Percentiles rank a stretch among this genome's conserved stretches.
phyloP scores from a whole-genome alignment of 495 filamentous ascomycete genomes.

The Daldinia decipiens region DNA sequence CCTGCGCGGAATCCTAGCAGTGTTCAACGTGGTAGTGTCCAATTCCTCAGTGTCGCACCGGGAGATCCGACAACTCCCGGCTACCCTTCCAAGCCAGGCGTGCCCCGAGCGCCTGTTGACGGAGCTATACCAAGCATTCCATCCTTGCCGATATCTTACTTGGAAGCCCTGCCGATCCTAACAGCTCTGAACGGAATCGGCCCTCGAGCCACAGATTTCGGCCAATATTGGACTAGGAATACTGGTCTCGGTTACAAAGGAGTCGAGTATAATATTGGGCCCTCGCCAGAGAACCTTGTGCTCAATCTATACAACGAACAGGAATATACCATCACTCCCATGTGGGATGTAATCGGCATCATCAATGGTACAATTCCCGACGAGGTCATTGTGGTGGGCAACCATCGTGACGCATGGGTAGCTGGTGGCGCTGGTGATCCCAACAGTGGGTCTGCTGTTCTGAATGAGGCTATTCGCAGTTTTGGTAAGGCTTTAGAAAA shows the following conservation, averaged over 20 bases:
- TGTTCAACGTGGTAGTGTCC: conserved; percentile 90
- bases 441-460: conserved; percentile 87
- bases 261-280: conserved; percentile 91
- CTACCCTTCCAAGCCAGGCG: conserved; percentile 91
- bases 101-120: conserved; percentile 76
- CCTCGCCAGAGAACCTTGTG: conserved; percentile 77
- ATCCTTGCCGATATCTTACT: conserved; percentile 90
- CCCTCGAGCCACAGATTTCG: conserved; percentile 79
- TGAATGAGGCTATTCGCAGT: conserved; percentile 85
- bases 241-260: conserved; percentile 82
- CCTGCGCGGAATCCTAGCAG: conserved; percentile 88
- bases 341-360: conserved; percentile 95
- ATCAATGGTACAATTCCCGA: conserved; percentile 87
- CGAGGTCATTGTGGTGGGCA: conserved; percentile 92
- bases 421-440: conserved; percentile 89
- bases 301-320: conserved; percentile 89
- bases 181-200: conserved; percentile 91
- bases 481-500: conserved; percentile 80
- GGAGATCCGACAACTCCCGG: conserved; percentile 86
- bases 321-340: conserved; percentile 86
- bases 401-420: conserved; percentile 95
- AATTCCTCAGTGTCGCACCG: conserved; percentile 77
- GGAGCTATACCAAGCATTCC: conserved; percentile 82
- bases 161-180: conserved; percentile 84
- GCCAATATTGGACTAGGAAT: conserved; percentile 72